These are phyloP conservation scores for Rhynchosporium agropyri DNA, from an alignment of 2,329 filamentous ascomycete species.

Conservation along the genomic window DNA sequence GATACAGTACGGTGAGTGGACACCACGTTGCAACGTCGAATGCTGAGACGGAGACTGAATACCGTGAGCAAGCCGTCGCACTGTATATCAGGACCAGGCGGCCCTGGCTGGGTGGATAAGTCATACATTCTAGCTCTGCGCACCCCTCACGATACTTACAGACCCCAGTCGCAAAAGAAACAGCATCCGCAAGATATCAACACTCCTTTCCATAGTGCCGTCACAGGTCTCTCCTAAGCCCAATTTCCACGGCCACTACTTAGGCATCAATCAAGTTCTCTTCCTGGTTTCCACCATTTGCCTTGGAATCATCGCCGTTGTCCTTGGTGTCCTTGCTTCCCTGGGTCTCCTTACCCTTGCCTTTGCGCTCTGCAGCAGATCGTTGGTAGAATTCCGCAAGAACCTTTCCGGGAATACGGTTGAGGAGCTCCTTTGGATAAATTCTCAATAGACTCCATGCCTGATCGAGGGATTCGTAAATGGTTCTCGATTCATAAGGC, in stretches of 20 bases:
- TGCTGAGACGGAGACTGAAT: background rate
- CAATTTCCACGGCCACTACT: conserved; percentile 25
- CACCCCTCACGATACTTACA: conserved; percentile 32
- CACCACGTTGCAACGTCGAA: too few species aligned
- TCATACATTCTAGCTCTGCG: conserved; percentile 33
- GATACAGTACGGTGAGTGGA: too few species aligned
- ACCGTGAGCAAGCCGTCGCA: background rate
- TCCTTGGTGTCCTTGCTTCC: conserved; percentile 50
- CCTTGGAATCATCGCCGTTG: conserved; percentile 41
- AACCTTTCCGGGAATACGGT: conserved; percentile 85
- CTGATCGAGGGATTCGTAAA: conserved; percentile 91
- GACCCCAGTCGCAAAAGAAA: conserved; percentile 23
- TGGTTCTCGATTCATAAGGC: conserved; percentile 86
- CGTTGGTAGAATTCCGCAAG: conserved; percentile 83
- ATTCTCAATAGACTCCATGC: conserved; percentile 96
- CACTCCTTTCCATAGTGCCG: conserved; percentile 16
- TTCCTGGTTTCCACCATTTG: conserved; percentile 50
- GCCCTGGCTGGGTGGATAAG: conserved; percentile 22
- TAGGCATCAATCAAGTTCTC: conserved; percentile 65
- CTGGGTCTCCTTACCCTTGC: conserved; percentile 61
- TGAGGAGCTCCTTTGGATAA: conserved; percentile 97
- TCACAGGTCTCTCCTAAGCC: conserved; percentile 20
- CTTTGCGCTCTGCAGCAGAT: conserved; percentile 63
- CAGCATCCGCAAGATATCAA: conserved; percentile 26
- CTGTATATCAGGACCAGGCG: background rate